These are phyloP conservation scores for Calonectria montana DNA, from an alignment of 2,329 filamentous ascomycete genomes.

Conservation along the genomic window DNA sequence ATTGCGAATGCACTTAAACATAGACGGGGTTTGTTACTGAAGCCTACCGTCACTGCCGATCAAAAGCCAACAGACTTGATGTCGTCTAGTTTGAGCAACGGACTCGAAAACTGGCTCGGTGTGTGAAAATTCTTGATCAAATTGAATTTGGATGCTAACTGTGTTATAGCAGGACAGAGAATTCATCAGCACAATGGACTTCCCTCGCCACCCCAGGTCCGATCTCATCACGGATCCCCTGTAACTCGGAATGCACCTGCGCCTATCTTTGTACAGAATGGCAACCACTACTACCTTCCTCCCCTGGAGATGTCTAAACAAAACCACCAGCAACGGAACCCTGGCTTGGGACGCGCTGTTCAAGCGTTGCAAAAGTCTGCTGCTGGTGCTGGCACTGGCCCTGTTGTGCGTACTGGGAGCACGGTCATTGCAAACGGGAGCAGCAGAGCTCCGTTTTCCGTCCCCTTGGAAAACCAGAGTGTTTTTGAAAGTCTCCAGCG, in stretches of 20 bases:
- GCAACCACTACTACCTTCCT: constrained; percentile 43
- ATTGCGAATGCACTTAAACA: constrained; percentile 48
- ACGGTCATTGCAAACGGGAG: constrained; percentile 30
- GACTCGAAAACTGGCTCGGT: constrained; percentile 53
- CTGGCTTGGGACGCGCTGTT: constrained; percentile 35
- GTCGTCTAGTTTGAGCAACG: constrained; percentile 39
- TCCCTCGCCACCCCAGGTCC: constrained; percentile 39
- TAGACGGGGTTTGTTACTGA: constrained; percentile 44
- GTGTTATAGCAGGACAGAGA: constrained; percentile 43
- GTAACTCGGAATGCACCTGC: constrained; percentile 28
- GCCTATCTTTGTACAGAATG: constrained; percentile 33
- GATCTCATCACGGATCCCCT: constrained; percentile 35
- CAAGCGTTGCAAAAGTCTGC: constrained; percentile 44
- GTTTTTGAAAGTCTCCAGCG: neutral
- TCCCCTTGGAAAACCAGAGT: no score
- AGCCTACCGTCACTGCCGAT: constrained; percentile 12
- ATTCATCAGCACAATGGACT: constrained; percentile 44
- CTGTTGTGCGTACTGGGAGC: neutral
- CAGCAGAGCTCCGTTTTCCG: neutral
- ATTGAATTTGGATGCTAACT: constrained; percentile 24
- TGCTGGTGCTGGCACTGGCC: constrained; percentile 36
- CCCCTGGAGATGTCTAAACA: constrained; percentile 5
- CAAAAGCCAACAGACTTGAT: constrained; percentile 41
- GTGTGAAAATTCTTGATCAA: constrained; percentile 11
- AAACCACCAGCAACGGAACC: neutral